A percentile compares a stretch with the other conserved stretches of the same genome.
These are phyloP conservation scores for Fraxinus paxiana DNA, from an alignment of 305 asterid species.

Conservation along the genomic window DNA sequence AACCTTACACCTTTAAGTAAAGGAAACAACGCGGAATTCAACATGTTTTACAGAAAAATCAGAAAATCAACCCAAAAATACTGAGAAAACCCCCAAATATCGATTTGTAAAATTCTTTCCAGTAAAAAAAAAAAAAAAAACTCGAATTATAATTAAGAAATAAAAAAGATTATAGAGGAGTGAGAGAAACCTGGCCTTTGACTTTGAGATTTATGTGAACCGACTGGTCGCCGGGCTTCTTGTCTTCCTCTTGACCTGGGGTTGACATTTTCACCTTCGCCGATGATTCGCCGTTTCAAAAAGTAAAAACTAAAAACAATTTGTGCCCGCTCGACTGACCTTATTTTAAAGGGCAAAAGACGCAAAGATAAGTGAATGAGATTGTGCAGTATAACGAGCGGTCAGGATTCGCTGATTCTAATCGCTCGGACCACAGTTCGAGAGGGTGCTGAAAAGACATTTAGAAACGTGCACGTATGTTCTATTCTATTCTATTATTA, in stretches of 20 bases:
- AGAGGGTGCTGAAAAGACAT: neutral
- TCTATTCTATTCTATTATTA: too few species aligned
- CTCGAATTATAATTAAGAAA: neutral
- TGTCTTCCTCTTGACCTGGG: slow-evolving; percentile 16
- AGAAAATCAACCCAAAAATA: too few species aligned
- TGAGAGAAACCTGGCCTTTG: slow-evolving; percentile 26
- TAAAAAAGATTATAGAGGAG: neutral
- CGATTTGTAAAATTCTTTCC: neutral
- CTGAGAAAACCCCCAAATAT: neutral
- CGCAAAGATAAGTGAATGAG: neutral
- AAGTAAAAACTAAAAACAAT: neutral
- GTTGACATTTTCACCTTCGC: neutral
- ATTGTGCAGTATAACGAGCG: neutral
- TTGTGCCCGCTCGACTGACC: neutral
- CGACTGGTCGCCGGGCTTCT: slow-evolving; percentile 10
- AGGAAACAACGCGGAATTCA: too few species aligned
- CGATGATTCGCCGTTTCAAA: neutral
- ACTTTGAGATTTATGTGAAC: slow-evolving; percentile 25
- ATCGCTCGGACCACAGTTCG: neutral
- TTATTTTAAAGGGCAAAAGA: neutral
- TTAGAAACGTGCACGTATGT: neutral
- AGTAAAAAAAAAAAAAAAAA: neutral
- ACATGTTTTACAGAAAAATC: too few species aligned
- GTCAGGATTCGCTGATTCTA: neutral
- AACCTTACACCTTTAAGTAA: neutral